Base-by-base conservation (phyloP, 208 protist species). In the Leptomonas seymouri region DNA sequence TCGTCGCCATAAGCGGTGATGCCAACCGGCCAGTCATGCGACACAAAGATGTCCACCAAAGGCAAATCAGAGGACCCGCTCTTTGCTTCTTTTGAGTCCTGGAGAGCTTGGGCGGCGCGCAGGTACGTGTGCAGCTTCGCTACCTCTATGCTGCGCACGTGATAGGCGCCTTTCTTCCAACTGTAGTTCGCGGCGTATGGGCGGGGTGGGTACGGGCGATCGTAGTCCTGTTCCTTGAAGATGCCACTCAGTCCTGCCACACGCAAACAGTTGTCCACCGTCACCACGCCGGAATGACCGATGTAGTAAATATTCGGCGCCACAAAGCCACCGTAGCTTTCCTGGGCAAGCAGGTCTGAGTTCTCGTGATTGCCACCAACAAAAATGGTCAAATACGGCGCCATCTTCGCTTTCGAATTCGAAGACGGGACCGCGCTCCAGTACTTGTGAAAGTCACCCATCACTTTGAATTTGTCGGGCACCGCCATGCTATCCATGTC, bases 301-400 rank as follows among this genome's bases (percentile, higher is more conserved):
- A 99, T 69, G 74, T 97, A 99, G 82, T 99, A 99, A 61, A 99
- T 99, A 75, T 99, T 99, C 1, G 93, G 95, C 3, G 97, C 97
- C 18, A 99, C 85, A 86, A 96, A 99, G 21, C 98, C 98, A 16
- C 98, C 98, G 74, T 98, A 96, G 67, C 81, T 95, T 58, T 99
- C 81, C 62, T 99, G 94, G 45, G 87, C 92, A 16, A 99, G 82
- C 84, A 98, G 86, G 63, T 98, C 97, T 2, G 90, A 98, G 14
- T 97, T 96, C 77, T 99, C 99, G 80, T 99, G 99, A 81, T 99
- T 99, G 49, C 99, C 99, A 23, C 98, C 99, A 53, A 99, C 89
- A 75, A 99, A 99, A 16, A 99, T 75, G 21, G 99, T 99, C 14
- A 99, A 82, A 20, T 99, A 94, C 14, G 98, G 98, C n/a, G 98